A percentile compares a stretch with the other conserved stretches of the same genome.
Evolutionary conservation across 805 yeast genomes (phyloP).

Genomic region (Yarrowia deformans): DNA sequence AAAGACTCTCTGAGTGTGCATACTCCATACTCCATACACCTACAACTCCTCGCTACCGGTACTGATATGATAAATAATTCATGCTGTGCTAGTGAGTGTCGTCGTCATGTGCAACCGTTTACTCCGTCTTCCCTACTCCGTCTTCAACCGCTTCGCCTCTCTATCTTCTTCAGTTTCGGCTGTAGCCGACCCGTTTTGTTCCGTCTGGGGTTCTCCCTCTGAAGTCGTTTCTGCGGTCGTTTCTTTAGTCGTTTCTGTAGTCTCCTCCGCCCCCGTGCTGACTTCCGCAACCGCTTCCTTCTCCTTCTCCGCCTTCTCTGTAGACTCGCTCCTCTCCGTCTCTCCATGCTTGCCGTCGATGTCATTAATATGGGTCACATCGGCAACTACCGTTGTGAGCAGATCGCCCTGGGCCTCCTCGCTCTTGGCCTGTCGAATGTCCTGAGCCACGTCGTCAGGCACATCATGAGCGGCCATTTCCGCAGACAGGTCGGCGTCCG

Average conservation of each 20-base stretch:
- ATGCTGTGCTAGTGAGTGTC: conserved; percentile 13
- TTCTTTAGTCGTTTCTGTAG: not conserved
- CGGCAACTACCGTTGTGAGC: conserved; percentile 2
- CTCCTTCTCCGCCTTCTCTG: not conserved
- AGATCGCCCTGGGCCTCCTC: not conserved
- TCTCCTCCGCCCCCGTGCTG: not conserved
- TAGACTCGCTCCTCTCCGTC: not conserved
- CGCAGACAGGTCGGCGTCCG: conserved; percentile 12
- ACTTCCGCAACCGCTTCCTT: not conserved
- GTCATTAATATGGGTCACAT: not conserved
- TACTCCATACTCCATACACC: not conserved
- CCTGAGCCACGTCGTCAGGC: not conserved
- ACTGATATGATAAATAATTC: conserved; percentile 23
- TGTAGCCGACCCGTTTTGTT: not conserved
- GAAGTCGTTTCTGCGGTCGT: not conserved
- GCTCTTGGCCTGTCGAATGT: not conserved
- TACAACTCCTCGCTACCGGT: not conserved
- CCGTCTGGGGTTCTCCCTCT: not conserved
- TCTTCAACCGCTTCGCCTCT: conserved; percentile 26
- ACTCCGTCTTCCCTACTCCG: conserved; percentile 29
- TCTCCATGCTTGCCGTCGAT: not conserved
- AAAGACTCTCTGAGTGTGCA: no score
- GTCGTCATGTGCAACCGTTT: not conserved
- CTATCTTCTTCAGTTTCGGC: conserved; percentile 9
- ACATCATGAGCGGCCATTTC: conserved; percentile 30